Conservation (phyloP, 208 protist genomes). For the Sergeia podlipaevii region DNA sequence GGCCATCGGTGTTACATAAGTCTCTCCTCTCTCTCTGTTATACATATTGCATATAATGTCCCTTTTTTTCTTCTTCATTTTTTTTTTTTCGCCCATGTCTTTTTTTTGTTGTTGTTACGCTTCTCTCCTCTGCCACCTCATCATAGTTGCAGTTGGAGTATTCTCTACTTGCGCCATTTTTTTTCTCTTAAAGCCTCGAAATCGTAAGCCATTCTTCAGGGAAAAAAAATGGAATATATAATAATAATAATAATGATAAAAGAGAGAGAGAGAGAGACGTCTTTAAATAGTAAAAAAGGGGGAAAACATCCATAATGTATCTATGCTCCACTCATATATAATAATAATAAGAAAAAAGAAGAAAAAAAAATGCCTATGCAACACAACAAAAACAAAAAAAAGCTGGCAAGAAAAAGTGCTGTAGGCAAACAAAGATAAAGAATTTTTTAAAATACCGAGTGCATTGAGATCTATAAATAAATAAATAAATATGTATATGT, state of each 20-base stretch:
- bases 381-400: background rate
- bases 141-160: background rate
- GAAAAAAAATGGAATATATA: background rate
- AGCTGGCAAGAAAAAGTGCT: background rate
- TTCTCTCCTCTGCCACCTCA: background rate
- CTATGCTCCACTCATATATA: constrained; percentile 7
- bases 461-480: background rate
- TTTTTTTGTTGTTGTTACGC: constrained; percentile 8
- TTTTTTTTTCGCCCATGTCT: background rate
- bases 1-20: too few species aligned
- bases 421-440: background rate
- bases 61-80: too few species aligned
- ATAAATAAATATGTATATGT: background rate
- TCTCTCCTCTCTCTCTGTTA: constrained; percentile 7
- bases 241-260: constrained; percentile 4
- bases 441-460: background rate
- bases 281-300: background rate
- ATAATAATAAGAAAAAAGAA: constrained; percentile 9
- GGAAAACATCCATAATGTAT: constrained; percentile 11
- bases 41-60: too few species aligned
- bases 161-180: background rate
- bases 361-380: constrained; percentile 5
- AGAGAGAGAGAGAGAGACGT: constrained; percentile 6
- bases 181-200: constrained; percentile 5
- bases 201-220: background rate